phyloP scores from a whole-genome alignment of 2,329 filamentous ascomycete species.

The Colletotrichum plurivorum region DNA sequence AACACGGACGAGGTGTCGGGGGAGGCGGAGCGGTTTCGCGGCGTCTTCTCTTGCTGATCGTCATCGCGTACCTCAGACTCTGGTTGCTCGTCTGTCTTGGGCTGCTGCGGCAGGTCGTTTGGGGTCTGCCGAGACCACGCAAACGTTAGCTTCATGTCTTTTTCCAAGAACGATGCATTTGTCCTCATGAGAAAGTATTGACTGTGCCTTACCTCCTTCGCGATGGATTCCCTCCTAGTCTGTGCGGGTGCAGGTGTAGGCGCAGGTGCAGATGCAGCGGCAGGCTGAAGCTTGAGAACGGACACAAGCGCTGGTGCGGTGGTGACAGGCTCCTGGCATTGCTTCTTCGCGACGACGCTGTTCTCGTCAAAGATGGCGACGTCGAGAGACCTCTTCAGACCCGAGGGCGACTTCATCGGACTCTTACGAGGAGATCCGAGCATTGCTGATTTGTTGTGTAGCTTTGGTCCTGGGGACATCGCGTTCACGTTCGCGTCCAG shows the following conservation, averaged over 20 bases:
- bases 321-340: slow-evolving; percentile 41
- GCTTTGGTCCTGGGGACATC: slow-evolving; percentile 49
- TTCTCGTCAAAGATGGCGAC: slow-evolving; percentile 37
- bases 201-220: slow-evolving; percentile 20
- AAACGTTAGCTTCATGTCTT: slow-evolving; percentile 11
- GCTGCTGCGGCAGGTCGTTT: slow-evolving; percentile 9
- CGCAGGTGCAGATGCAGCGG: not conserved
- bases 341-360: slow-evolving; percentile 40
- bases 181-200: not conserved
- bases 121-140: not conserved
- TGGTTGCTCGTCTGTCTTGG: not conserved
- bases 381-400: slow-evolving; percentile 38
- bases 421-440: slow-evolving; percentile 36
- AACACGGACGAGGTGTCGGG: slow-evolving; percentile 65
- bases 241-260: slow-evolving; percentile 9
- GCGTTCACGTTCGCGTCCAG: slow-evolving; percentile 65
- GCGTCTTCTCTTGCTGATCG: slow-evolving; percentile 13
- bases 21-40: slow-evolving; percentile 26
- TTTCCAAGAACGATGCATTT: not conserved
- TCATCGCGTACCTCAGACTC: not conserved
- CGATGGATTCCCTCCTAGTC: slow-evolving; percentile 10
- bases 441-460: slow-evolving; percentile 40
- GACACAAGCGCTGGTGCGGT: not conserved
- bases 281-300: slow-evolving; percentile 3
- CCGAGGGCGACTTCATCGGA: slow-evolving; percentile 32